Evolutionary conservation across 306 rosid species (phyloP).

Genomic region (Gynostemma pentaphyllum): DNA sequence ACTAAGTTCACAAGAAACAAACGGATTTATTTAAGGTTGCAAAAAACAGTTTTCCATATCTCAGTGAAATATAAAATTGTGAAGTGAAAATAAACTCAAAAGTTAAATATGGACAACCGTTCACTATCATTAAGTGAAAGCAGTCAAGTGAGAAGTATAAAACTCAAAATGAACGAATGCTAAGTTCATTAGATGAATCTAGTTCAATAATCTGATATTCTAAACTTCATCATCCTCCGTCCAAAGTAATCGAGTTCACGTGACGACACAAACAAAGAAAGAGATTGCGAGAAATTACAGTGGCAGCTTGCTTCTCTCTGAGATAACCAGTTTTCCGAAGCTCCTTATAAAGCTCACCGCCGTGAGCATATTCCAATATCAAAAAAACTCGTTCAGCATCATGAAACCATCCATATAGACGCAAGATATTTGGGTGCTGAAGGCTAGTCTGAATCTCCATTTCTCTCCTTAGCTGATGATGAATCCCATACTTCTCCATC

Average conservation of each 20-base stretch:
- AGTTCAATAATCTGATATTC: not conserved
- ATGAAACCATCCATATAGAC: slow-evolving; percentile 81
- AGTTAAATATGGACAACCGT: not conserved
- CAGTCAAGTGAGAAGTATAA: no score
- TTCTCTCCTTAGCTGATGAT: slow-evolving; percentile 60
- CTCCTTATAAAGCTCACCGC: slow-evolving; percentile 70
- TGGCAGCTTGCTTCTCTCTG: slow-evolving; percentile 63
- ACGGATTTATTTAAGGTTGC: not conserved
- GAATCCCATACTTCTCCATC: slow-evolving; percentile 54
- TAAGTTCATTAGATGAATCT: not conserved
- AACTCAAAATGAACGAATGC: no score
- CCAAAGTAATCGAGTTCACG: not conserved
- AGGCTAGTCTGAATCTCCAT: slow-evolving; percentile 70
- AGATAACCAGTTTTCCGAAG: slow-evolving; percentile 34
- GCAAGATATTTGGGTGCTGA: slow-evolving; percentile 50
- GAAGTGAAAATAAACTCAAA: not conserved
- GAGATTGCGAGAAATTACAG: slow-evolving; percentile 20
- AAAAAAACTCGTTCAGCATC: slow-evolving; percentile 57
- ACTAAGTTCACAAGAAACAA: slow-evolving; percentile 30
- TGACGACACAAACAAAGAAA: not conserved
- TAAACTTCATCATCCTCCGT: not conserved
- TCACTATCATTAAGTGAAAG: no score
- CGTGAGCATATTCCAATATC: slow-evolving; percentile 80
- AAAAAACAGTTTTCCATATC: not conserved
- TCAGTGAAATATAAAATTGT: not conserved